Base-by-base conservation (phyloP, 129 eudicot species). In the Chrysanthemum lavandulifolium region DNA sequence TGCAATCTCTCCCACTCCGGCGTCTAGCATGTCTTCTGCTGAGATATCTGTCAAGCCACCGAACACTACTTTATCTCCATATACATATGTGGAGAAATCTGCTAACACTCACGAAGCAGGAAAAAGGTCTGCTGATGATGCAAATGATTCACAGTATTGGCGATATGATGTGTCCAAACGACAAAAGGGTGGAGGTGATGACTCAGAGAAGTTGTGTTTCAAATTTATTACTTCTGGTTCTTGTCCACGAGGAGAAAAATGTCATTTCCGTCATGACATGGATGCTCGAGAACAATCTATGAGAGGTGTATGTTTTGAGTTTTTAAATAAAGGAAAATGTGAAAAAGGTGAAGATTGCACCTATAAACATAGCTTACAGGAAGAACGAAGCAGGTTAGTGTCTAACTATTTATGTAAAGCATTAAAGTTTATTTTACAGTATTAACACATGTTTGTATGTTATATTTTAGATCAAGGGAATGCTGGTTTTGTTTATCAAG, bases 401-500 rank as follows among this genome's bases (percentile, higher is more conserved):
- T 74, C 67, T 48, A 12, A 19, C 25, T 8, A 10, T 5, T 47
- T 73, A 7, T 45, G 5, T 33, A 58, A 18, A 19, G 16, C 47
- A 33, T 53, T 10, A 47, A 63, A 62, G 7, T 25, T 18, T 18
- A 57, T 43, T 15, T 53, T 53, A 13, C 3, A 53, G 58, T 61
- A 18, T 50, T 61, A 48, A 61, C 50, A 15, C 29, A n/a, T 59
- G 6, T 5, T 61, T 47, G 29, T 36, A 50, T 59, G 10, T 47
- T 61, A 36, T 61, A 40, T 78, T 79, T 67, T 82, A 94, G 99
- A 82, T 88, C 96, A 43, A 90, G 69, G 63, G 99, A 94, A 71
- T 94, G 99, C 81, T 94, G 99, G 99, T 94, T 94, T 88, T 94
- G 99, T 82, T 78, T 94, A 79, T 94, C 99, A 53, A 94, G 97